Evolutionary conservation across 208 protist species (phyloP), one percentile per base, ranked within the genome.

Genomic region (Lotmaria passim): DNA sequence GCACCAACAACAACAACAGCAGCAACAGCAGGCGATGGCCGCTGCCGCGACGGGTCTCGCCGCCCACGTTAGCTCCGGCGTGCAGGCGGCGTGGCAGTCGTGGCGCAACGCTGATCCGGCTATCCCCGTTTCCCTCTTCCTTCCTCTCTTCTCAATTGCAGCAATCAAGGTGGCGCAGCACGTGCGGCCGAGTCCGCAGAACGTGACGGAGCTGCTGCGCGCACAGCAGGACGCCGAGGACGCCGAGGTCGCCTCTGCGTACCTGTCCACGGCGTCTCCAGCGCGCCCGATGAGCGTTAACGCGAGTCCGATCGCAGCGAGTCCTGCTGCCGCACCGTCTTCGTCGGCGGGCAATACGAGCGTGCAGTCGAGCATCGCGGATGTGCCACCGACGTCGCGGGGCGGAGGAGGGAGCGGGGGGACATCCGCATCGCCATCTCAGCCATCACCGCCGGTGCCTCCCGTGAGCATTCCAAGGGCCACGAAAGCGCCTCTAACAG

Each of bases 71-170:
- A 61, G 46, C 28, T 21, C 48, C 33, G 70, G 71, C 15, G 64
- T 68, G 55, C 69, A 81, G 71, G 57, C 69, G 53, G 56, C 69
- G 51, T 69, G 53, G 63, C 31, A 53, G 68, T 44, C 68, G 14
- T 88, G 83, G 83, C 61, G 78, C n/a, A 64, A 68, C 28, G 76
- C 75, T 17, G 81, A 83, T 26, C 86, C 82, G 5, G 79, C 90
- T 53, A 79, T 94, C 19, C 86, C 89, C 8, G 69, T 88, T 7
- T 75, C 70, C 14, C 43, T 94, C 41, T 94, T 94, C 30, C 78
- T 94, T 31, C 86, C 89, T 5, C 46, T 91, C 53, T 91, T 94
- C 67, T 87, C 89, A 0, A 48, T 86, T n/a, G 51, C 69, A 10
- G 78, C 75, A 0, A 73, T 94, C 24, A 71, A 84, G 14, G 52